phyloP scores from a whole-genome alignment of 768 basidiomycete genomes.

The Russula brevipes region DNA sequence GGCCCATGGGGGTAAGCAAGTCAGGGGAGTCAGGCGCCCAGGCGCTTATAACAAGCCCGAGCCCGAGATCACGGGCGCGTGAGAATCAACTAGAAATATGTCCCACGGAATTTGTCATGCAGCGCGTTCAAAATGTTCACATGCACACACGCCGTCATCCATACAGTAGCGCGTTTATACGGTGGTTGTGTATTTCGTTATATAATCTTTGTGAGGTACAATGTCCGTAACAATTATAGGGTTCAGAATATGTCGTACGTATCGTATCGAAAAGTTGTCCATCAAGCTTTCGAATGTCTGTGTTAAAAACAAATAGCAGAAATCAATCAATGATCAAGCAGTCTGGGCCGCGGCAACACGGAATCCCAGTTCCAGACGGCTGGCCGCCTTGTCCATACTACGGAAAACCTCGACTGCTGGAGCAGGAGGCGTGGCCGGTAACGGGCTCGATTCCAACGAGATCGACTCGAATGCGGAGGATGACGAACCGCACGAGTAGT shows the following conservation, averaged over 20 bases:
- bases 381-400: background rate
- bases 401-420: background rate
- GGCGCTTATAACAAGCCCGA: background rate
- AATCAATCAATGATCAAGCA: background rate
- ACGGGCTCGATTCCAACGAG: background rate
- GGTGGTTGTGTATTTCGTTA: background rate
- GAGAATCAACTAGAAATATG: too few relatives aligned
- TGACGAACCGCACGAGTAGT: constrained; percentile 1
- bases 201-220: background rate
- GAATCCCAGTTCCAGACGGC: background rate
- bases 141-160: too few relatives aligned
- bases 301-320: background rate
- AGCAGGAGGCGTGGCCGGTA: constrained; percentile 10
- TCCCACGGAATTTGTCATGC: too few relatives aligned
- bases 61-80: too few relatives aligned
- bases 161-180: too few relatives aligned
- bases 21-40: too few relatives aligned
- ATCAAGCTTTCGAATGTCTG: background rate
- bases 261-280: constrained; percentile 4
- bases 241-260: background rate
- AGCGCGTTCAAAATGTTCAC: too few relatives aligned
- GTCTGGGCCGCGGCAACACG: background rate
- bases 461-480: constrained; percentile 3
- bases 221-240: background rate
- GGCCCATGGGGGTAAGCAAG: too few relatives aligned